Base-by-base conservation (phyloP, 2,329 filamentous ascomycete species). In the Massarina eburnea region DNA sequence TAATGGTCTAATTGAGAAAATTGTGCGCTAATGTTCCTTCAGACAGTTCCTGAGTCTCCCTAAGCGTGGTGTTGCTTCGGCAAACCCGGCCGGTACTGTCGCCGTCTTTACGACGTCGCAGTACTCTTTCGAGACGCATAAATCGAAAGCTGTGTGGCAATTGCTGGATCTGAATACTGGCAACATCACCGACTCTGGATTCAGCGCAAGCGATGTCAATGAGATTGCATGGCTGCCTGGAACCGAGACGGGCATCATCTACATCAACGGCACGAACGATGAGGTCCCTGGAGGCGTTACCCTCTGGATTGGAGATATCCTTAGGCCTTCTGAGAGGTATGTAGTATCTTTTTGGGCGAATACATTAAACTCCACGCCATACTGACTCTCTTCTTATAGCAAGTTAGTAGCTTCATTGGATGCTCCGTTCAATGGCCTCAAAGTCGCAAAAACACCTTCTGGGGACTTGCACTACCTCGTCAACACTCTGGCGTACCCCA, bases 61-160 rank as follows among this genome's bases (percentile, higher is more conserved):
- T 21, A 82, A 88, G 48, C 83, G 88, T 41, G 85, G 84, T 21
- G 68, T 82, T 10, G 86, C 83, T 44, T 70, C 82, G 2, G 87
- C 88, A 12, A 91, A 89, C 66, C 67, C 76, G 26, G 76, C 80
- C 41, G 87, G 87, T 41, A 80, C 79, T 36, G 73, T 81, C 45
- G 78, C 84, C 30, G 71, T 91, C 15, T 89, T 85, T 64, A 82
- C 83, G 29, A 80, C 82, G 20, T 88, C 86, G 1, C 82, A 86
- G 9, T 96, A 95, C 70, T 91, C 85, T 1, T 95, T 95, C 68
- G 78, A 88, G 33, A 78, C 81, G 1, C 88, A 92, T 77, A 39
- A 80, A 78, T 12, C 83, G 82, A 24, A 77, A 82, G 41, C 83
- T 80, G 20, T 81, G 76, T 14, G 57, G 49, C 52, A 64, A 38